Conservation (phyloP, 805 yeast genomes). For the Starmerella asiatica region DNA sequence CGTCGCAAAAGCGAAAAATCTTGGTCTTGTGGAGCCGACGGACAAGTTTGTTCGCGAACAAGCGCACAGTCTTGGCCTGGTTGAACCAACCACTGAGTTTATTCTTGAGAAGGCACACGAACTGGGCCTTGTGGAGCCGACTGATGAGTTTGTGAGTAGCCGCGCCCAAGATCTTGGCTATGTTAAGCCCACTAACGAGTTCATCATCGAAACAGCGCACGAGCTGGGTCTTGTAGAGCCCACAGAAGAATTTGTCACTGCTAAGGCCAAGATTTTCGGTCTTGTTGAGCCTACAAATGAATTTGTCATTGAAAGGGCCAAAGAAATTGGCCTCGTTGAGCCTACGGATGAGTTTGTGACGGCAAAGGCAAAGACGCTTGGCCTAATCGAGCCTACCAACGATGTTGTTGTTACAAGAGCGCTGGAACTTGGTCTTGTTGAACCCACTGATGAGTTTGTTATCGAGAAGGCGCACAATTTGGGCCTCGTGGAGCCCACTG, state of each 20-base stretch:
- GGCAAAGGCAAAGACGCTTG: slow-evolving; percentile 31
- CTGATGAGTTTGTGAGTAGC: slow-evolving; percentile 2
- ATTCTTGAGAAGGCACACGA: slow-evolving; percentile 44
- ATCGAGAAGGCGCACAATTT: slow-evolving; percentile 6
- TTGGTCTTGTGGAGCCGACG: slow-evolving; percentile 7
- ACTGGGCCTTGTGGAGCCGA: slow-evolving; percentile 43
- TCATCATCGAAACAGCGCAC: slow-evolving; percentile 1
- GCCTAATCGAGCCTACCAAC: slow-evolving; percentile 39
- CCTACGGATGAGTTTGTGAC: slow-evolving; percentile 29
- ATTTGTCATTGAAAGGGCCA: slow-evolving; percentile 28
- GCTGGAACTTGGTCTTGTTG: slow-evolving; percentile 6
- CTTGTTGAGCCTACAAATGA: slow-evolving; percentile 15
- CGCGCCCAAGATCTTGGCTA: neutral
- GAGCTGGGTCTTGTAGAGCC: slow-evolving; percentile 18
- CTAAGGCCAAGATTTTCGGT: slow-evolving; percentile 21
- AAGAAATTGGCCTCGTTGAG: slow-evolving; percentile 34
- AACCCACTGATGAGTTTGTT: slow-evolving; percentile 8
- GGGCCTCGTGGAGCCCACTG: slow-evolving; percentile 12
- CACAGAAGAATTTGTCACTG: slow-evolving; percentile 20
- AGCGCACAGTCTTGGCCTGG: slow-evolving; percentile 18
- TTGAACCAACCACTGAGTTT: slow-evolving; percentile 27
- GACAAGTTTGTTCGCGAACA: slow-evolving; percentile 3
- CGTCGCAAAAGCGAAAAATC: neutral
- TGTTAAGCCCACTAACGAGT: slow-evolving; percentile 3
- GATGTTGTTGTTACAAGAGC: slow-evolving; percentile 11